Conservation (phyloP, 2,329 filamentous ascomycete species). For the Talaromyces marneffei region DNA sequence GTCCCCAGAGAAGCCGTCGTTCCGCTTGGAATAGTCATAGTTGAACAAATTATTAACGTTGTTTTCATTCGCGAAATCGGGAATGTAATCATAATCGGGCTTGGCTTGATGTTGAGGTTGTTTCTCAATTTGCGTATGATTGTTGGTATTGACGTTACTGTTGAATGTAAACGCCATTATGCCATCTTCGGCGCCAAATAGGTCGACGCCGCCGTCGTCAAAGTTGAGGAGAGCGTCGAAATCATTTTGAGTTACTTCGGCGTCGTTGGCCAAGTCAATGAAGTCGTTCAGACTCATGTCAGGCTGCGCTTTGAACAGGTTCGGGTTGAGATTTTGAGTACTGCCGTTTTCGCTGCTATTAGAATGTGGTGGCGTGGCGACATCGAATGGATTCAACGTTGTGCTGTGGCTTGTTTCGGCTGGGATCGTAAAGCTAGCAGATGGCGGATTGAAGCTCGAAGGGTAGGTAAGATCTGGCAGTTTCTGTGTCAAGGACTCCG, state of each 20-base stretch:
- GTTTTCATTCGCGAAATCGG: conserved; percentile 1
- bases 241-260: conserved; percentile 41
- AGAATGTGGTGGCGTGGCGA: conserved; percentile 38
- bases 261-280: conserved; percentile 41
- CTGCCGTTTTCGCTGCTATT: conserved; percentile 41
- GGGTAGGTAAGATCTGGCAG: conserved; percentile 34
- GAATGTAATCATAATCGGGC: conserved; percentile 1
- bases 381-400: conserved; percentile 20
- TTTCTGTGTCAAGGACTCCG: conserved; percentile 36
- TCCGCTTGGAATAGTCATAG: conserved; percentile 9
- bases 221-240: conserved; percentile 44
- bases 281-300: conserved; percentile 37
- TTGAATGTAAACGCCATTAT: conserved; percentile 3
- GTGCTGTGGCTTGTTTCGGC: not conserved
- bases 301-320: conserved; percentile 21
- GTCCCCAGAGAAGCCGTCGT: conserved; percentile 7
- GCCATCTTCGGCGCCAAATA: conserved; percentile 29
- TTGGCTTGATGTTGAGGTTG: conserved; percentile 1
- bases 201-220: conserved; percentile 35
- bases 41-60: not conserved
- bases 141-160: not conserved
- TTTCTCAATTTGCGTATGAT: not conserved
- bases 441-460: conserved; percentile 21
- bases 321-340: conserved; percentile 31
- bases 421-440: conserved; percentile 10